Conservation (phyloP, 495 filamentous ascomycete species). For the Trichoderma virens region DNA sequence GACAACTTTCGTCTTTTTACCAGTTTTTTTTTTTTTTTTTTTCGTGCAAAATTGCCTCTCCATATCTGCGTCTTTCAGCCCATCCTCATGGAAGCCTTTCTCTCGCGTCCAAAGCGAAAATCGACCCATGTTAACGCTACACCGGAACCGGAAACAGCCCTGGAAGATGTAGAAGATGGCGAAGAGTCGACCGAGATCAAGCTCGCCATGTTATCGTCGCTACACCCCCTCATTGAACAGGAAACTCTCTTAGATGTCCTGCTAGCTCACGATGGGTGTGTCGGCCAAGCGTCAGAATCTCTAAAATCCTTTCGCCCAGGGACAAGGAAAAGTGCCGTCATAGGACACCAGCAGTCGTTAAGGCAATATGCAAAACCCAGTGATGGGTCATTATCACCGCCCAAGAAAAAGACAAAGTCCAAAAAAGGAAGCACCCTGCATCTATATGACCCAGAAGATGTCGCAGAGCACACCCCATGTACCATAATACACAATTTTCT, state of each 20-base stretch:
- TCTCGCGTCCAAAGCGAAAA: slow-evolving; percentile 37
- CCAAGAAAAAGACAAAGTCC: slow-evolving; percentile 47
- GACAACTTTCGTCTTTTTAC: background rate
- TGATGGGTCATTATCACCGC: slow-evolving; percentile 22
- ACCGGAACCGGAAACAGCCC: background rate
- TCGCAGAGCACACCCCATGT: slow-evolving; percentile 75
- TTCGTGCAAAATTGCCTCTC: background rate
- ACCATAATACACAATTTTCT: slow-evolving; percentile 90
- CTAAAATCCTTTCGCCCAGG: slow-evolving; percentile 28
- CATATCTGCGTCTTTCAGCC: slow-evolving; percentile 1
- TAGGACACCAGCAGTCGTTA: slow-evolving; percentile 53
- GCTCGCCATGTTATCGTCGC: slow-evolving; percentile 70
- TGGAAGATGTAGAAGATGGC: slow-evolving; percentile 23
- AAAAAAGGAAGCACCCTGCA: slow-evolving; percentile 76
- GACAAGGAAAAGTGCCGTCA: slow-evolving; percentile 26
- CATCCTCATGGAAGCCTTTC: slow-evolving; percentile 37
- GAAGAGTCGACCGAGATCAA: slow-evolving; percentile 84
- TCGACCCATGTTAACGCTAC: slow-evolving; percentile 14
- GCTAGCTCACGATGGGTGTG: slow-evolving; percentile 67
- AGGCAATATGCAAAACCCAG: slow-evolving; percentile 36
- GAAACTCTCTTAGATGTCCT: slow-evolving; percentile 69
- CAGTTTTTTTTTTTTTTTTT: background rate
- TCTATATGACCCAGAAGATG: slow-evolving; percentile 69
- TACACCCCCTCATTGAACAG: slow-evolving; percentile 57
- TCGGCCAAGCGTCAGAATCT: slow-evolving; percentile 51